Evolutionary conservation across 2,329 filamentous ascomycete genomes (phyloP).

Genomic region (Pseudocercospora eumusae): DNA sequence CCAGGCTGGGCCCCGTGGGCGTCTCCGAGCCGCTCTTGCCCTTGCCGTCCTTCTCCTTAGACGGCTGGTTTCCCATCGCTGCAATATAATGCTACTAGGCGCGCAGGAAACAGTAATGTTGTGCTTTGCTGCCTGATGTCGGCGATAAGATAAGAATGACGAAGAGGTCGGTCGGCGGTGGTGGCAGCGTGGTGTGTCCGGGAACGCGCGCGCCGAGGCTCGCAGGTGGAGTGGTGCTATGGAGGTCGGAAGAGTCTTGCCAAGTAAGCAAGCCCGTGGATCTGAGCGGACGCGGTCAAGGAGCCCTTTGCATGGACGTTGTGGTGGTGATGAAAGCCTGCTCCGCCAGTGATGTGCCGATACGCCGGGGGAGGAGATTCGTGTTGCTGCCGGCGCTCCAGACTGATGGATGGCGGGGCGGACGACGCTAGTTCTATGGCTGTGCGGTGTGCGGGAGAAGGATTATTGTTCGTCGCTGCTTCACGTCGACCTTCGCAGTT

Average conservation of each 20-base stretch:
- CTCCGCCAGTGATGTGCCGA: conserved; percentile 24
- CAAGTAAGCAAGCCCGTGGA: conserved; percentile 49
- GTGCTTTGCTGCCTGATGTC: conserved; percentile 6
- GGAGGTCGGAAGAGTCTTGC: conserved; percentile 50
- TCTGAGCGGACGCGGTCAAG: conserved; percentile 43
- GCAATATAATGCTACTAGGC: conserved; percentile 1
- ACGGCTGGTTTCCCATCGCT: conserved; percentile 74
- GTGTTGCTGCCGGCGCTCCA: conserved; percentile 28
- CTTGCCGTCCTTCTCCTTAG: conserved; percentile 54
- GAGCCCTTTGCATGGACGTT: conserved; percentile 32
- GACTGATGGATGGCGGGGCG: conserved; percentile 21
- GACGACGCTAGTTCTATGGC: not conserved
- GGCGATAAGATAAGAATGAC: conserved; percentile 12
- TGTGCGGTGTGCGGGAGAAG: not conserved
- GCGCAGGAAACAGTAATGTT: not conserved
- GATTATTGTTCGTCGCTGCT: conserved; percentile 1
- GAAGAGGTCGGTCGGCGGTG: conserved; percentile 9
- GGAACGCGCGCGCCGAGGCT: conserved; percentile 10
- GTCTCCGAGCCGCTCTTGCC: conserved; percentile 47
- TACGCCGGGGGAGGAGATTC: conserved; percentile 26
- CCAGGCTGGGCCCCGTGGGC: conserved; percentile 62
- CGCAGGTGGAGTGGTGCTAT: conserved; percentile 36
- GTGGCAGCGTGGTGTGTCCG: not conserved
- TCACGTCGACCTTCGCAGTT: not conserved
- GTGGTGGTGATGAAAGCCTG: conserved; percentile 30